Base-by-base conservation (phyloP, 148 eudicot species). In the Silene latifolia region DNA sequence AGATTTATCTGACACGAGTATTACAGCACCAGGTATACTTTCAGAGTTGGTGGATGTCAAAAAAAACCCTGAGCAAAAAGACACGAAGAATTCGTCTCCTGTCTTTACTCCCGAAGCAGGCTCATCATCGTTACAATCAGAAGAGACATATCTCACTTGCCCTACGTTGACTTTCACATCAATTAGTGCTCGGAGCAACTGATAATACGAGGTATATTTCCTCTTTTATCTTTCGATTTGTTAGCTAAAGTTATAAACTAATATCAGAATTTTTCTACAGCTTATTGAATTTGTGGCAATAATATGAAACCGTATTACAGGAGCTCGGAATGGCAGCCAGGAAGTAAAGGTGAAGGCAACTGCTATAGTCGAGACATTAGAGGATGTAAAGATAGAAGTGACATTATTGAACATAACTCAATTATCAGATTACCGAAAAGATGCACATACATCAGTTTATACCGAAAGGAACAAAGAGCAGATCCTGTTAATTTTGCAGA, bases 241-340 rank as follows among this genome's bases (percentile, higher is more conserved):
- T 14, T 46, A 21, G 9, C 47, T 51, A 24, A 2, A 39, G 25
- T 25, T 7, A 19, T 0, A 14, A 23, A 39, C 12, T 35, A 35
- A 35, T 35, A 35, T 35, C 39, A 5, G 11, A 48, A 25, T 54
- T 72, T 11, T 18, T 56, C 1, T 2, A 27, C 83, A 9, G 97
- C 98, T 61, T 91, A 94, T 76, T 88, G 74, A 76, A 67, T 32
- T 32, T 32, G 35, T 32, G 35, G 35, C 35, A 32, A 39, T 39
- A 39, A 39, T 39, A 39, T 39, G 44, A 39, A 39, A 6, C 44
- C 8, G 44, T 39, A 5, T 39, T 67, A 1, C 54, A 94, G 98
- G 98, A 87, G 88, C 80, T 91, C 93, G 88, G 96, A 94, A 75
- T 94, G 98, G 98, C 85, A 81, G 24, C 85, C 85, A n/a, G 93